A percentile compares a stretch with the other conserved stretches of the same genome.
Conservation (phyloP, 2,329 filamentous ascomycete species). For the Simplicillium sp. region DNA sequence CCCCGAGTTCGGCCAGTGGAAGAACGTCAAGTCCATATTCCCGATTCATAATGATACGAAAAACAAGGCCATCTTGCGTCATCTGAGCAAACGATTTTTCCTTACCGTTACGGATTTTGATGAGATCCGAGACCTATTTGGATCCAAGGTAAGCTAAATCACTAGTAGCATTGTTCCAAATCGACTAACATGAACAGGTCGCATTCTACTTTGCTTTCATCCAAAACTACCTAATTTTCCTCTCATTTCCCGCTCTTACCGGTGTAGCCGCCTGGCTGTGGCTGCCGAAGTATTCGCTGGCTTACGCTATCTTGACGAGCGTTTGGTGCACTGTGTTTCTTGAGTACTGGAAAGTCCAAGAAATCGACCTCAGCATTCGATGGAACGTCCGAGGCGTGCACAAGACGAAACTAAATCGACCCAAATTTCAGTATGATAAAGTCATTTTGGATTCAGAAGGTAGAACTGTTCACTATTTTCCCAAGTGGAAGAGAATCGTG, state of each 20-base stretch:
- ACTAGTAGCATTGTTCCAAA: too few relatives aligned
- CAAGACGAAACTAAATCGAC: constrained; percentile 54
- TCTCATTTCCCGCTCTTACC: constrained; percentile 59
- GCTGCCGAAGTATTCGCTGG: constrained; percentile 58
- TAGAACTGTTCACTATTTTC: constrained; percentile 51
- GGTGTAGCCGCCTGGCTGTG: constrained; percentile 61
- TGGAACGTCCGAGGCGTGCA: constrained; percentile 66
- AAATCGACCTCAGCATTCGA: constrained; percentile 59
- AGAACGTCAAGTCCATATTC: constrained; percentile 51
- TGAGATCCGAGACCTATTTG: constrained; percentile 50
- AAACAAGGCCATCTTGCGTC: constrained; percentile 47
- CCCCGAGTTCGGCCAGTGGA: constrained; percentile 47
- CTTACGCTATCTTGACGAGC: constrained; percentile 57
- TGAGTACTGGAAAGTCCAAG: constrained; percentile 72
- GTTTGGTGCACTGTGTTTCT: constrained; percentile 67
- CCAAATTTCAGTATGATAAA: constrained; percentile 55
- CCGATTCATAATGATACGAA: constrained; percentile 49
- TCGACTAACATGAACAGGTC: not conserved
- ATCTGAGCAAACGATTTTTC: constrained; percentile 43
- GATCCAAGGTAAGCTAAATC: constrained; percentile 40
- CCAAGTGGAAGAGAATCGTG: constrained; percentile 52
- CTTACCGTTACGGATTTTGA: constrained; percentile 44
- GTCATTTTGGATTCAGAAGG: constrained; percentile 54
- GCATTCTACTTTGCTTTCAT: constrained; percentile 81
- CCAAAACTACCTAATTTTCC: constrained; percentile 63